Percentiles rank a stretch among this genome's conserved stretches.
These are phyloP conservation scores for Lophiotrema nucula DNA, from an alignment of 495 filamentous ascomycete species.

Conservation along the genomic window DNA sequence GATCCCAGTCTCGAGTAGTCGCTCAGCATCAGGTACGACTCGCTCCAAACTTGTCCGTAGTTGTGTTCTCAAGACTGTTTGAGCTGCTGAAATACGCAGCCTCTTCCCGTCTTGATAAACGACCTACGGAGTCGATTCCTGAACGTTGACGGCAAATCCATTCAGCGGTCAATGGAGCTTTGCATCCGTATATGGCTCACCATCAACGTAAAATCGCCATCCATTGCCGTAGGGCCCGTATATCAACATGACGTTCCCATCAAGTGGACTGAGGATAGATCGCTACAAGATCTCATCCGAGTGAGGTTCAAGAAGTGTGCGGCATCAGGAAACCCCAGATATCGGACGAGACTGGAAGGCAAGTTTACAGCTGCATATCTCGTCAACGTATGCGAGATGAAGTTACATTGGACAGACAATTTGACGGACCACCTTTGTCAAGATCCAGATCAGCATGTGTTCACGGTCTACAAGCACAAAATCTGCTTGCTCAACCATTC, in stretches of 20 bases:
- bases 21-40: no score
- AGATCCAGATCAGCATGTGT: background rate
- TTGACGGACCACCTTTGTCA: slow-evolving; percentile 5
- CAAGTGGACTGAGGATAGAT: background rate
- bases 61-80: no score
- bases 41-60: no score
- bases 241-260: slow-evolving; percentile 4
- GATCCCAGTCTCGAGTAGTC: no score
- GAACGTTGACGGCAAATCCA: background rate
- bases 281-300: background rate
- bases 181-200: slow-evolving; percentile 11
- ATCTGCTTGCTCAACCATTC: slow-evolving; percentile 16
- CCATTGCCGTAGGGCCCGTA: slow-evolving; percentile 8
- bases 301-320: background rate
- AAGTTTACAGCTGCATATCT: slow-evolving; percentile 15
- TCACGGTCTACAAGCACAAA: slow-evolving; percentile 11
- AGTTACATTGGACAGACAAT: slow-evolving; percentile 7
- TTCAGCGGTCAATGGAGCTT: slow-evolving; percentile 10
- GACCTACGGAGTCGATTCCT: no score
- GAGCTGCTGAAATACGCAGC: no score
- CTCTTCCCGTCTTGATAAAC: no score
- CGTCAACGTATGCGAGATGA: slow-evolving; percentile 4
- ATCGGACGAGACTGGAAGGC: background rate
- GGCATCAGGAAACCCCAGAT: background rate
- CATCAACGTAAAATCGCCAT: slow-evolving; percentile 4